Base-by-base conservation (phyloP, 345 rosid species). In the Excoecaria cochinchinensis region DNA sequence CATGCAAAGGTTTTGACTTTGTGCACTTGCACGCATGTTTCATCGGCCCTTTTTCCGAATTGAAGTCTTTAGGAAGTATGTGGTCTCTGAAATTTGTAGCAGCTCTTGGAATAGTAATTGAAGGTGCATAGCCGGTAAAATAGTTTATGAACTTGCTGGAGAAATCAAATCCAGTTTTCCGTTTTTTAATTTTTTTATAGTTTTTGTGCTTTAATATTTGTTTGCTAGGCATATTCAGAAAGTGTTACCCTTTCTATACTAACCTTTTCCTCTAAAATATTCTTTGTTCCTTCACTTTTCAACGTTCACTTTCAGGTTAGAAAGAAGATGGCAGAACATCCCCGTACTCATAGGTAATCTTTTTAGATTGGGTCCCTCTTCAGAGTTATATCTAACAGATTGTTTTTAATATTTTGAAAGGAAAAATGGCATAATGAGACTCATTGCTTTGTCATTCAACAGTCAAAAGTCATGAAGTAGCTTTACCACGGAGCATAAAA, bases 311-410 rank as follows among this genome's bases (percentile, higher is more conserved):
- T 84, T 76, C 88, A 94, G 97, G 87, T 91, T 46, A 86, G 89
- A 84, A 86, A 85, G 86, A 91, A 82, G 92, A 91, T 89, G 97
- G 50, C 82, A 62, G 89, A 84, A 69, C 88, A 87, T 84, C 85
- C 88, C 44, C 85, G 73, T 75, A 69, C 85, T 76, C 97, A 73
- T 71, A 92, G 98, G 98, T 91, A 90, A 65, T 47, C 16, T 42
- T 55, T 70, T 40, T 19, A 52, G n/a, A 51, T 52, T 40, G 40
- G 12, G 10, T 36, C 56, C 3, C 57, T 48, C 67, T 60, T 47
- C 55, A 47, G 25, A 60, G 42, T 39, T 60, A 21, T 36, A 11
- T 50, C 60, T 19, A 36, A 73, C 16, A 4, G 25, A 58, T 5
- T 48, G n/a, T 19, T 47, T 8, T 61, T 50, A 61, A 73, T 13